Conservation (phyloP, 306 rosid genomes). For the Benincasa hispida region DNA sequence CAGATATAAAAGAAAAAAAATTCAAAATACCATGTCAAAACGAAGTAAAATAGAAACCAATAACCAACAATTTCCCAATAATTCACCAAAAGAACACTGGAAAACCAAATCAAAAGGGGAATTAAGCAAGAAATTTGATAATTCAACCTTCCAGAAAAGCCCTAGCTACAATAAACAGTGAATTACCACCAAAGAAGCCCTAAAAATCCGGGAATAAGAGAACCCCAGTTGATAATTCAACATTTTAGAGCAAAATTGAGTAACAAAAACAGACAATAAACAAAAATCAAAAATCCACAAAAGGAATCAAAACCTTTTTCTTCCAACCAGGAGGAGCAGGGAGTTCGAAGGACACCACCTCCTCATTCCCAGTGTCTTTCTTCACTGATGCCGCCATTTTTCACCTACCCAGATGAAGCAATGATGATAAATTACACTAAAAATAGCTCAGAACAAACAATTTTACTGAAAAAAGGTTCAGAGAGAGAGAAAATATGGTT, state of each 20-base stretch:
- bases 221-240: conserved; percentile 14
- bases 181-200: conserved; percentile 19
- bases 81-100: neutral
- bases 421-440: neutral
- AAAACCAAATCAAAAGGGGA: neutral
- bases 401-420: conserved; percentile 36
- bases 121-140: neutral
- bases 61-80: neutral
- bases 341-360: conserved; percentile 66
- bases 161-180: conserved; percentile 25
- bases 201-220: conserved; percentile 3
- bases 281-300: neutral
- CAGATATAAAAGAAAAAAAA: neutral
- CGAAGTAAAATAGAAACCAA: neutral
- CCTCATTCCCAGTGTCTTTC: conserved; percentile 46
- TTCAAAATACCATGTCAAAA: neutral
- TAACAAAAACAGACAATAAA: neutral
- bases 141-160: conserved; percentile 11
- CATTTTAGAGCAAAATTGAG: neutral
- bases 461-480: neutral
- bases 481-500: neutral
- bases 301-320: conserved; percentile 45
- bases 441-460: neutral
- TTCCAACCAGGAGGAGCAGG: conserved; percentile 97
- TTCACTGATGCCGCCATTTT: conserved; percentile 77